phyloP scores from a whole-genome alignment of 768 basidiomycete species.

The Boletus eberwhitei region DNA sequence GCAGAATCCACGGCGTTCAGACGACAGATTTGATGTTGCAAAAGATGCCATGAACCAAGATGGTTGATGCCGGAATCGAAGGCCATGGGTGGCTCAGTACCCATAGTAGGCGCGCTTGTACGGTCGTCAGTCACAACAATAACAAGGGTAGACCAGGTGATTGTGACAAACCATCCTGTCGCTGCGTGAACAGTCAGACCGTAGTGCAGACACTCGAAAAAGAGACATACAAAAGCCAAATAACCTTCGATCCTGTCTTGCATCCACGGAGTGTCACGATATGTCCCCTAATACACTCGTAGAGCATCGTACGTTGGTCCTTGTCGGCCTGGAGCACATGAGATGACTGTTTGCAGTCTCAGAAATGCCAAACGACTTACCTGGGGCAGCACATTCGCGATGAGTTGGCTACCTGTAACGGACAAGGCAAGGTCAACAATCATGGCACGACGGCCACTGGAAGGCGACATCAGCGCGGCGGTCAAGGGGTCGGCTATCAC shows the following conservation, averaged over 20 bases:
- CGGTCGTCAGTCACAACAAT: slow-evolving; percentile 14
- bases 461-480: slow-evolving; percentile 19
- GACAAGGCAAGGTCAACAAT: slow-evolving; percentile 84
- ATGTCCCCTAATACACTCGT: slow-evolving; percentile 83
- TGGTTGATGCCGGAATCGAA: slow-evolving; percentile 19
- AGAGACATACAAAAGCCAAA: slow-evolving; percentile 71
- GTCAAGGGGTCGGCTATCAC: not conserved
- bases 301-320: slow-evolving; percentile 76
- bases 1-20: slow-evolving; percentile 14
- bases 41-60: slow-evolving; percentile 29
- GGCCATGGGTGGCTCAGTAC: slow-evolving; percentile 35
- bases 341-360: slow-evolving; percentile 7
- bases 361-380: slow-evolving; percentile 37
- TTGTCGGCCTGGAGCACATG: slow-evolving; percentile 62
- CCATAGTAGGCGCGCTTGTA: slow-evolving; percentile 62
- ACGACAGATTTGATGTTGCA: slow-evolving; percentile 21
- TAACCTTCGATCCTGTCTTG: slow-evolving; percentile 89
- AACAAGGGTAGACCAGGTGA: not conserved
- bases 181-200: slow-evolving; percentile 30
- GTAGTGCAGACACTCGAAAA: not conserved
- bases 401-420: slow-evolving; percentile 80
- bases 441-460: slow-evolving; percentile 71
- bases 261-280: slow-evolving; percentile 89
- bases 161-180: slow-evolving; percentile 51
- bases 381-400: slow-evolving; percentile 75